Evolutionary conservation across 768 basidiomycete species (phyloP), one percentile per base, ranked within the genome.

Genomic region (Boletus rubescentipes): DNA sequence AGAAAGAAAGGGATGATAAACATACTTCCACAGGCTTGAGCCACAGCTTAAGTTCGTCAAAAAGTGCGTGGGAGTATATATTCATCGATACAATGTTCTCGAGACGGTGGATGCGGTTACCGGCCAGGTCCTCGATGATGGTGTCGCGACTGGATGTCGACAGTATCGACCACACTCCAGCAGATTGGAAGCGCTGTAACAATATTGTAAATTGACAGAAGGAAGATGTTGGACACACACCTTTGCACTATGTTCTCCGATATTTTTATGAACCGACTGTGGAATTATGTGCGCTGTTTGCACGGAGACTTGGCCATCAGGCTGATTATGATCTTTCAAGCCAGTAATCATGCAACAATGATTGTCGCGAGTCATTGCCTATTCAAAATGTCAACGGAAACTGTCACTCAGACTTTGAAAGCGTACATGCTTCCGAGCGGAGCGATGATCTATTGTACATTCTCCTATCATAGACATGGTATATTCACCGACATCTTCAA

Each of bases 11-110:
- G 0, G n/a, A 9, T 5, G 10, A 6, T 7, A 9, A 34, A 46
- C 45, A 4, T 15, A 56, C 57, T 1, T 36, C 37, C 2, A 48
- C 20, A 6, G 54, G 58, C 46, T 57, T 57, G 20, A 51, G 29
- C 49, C 57, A 59, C 7, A 51, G 10, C 9, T 0, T 2, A 29
- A 56, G 54, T 1, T 35, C 14, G 2, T 45, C 42, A 11, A 57
- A 59, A 21, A 36, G 6, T 0, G 0, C 0, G 9, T 45, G 57
- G 21, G 4, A 32, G 1, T 0, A 0, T 4, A 1, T 2, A 11
- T 51, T 39, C 21, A 39, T 31, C 2, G 37, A 39, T 16, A 49
- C 1, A 7, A 48, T 48, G 12, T 48, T 48, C 18, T 39, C 29
- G 4, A 31, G 47, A 30, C 29, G 26, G 29, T 48, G 21, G 16